Evolutionary conservation across 164 flowering plant genomes (phyloP).

Genomic region (Liquidambar formosana): DNA sequence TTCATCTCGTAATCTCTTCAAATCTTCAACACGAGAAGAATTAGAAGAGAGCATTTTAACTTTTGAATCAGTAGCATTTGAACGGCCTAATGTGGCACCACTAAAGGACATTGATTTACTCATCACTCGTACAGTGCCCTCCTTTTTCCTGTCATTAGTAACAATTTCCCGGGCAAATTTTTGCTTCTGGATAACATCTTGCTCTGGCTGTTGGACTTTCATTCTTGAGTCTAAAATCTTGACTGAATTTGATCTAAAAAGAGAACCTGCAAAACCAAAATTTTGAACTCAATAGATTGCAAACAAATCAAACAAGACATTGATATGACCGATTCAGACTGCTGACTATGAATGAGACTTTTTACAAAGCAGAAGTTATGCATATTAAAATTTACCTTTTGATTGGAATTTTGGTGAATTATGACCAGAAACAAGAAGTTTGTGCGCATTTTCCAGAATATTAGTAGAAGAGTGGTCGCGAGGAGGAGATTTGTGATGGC

Average conservation of each 20-base stretch:
- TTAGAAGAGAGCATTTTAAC: constrained; percentile 38
- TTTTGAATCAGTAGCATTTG: constrained; percentile 31
- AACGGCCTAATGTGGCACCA: constrained; percentile 21
- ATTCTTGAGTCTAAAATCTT: constrained; percentile 29
- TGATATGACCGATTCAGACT: too few species aligned
- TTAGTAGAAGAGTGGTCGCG: constrained; percentile 15
- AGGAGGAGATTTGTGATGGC: constrained; percentile 14
- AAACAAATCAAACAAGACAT: not conserved
- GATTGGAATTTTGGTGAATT: constrained; percentile 1
- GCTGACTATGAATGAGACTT: not conserved
- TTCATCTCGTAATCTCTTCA: constrained; percentile 25
- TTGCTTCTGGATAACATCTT: constrained; percentile 34
- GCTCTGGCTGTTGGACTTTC: constrained; percentile 38
- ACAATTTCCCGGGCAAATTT: constrained; percentile 29
- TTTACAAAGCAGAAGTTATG: not conserved
- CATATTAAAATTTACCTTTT: constrained; percentile 27
- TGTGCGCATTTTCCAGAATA: constrained; percentile 19
- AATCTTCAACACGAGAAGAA: constrained; percentile 28
- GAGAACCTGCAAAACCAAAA: constrained; percentile 36
- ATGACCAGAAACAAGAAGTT: constrained; percentile 17
- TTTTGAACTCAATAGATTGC: not conserved
- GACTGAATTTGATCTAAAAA: constrained; percentile 53
- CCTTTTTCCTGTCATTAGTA: constrained; percentile 31
- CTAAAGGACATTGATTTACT: constrained; percentile 54
- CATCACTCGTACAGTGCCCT: constrained; percentile 19